These are phyloP conservation scores for Arthrinium puccinioides DNA, from an alignment of 2,329 filamentous ascomycete genomes.

Conservation along the genomic window DNA sequence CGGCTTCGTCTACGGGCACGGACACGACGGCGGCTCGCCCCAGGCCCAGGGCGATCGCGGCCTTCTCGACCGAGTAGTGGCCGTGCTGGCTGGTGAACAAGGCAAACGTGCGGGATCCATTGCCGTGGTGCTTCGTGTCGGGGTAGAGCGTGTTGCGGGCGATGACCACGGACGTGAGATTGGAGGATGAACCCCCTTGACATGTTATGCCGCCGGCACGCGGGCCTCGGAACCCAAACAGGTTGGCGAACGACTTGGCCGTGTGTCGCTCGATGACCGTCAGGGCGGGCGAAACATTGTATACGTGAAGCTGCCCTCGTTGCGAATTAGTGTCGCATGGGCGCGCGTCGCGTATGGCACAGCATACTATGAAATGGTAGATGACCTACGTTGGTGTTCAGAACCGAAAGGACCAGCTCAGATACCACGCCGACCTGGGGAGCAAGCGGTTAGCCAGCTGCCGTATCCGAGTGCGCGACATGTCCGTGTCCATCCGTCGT, in stretches of 20 bases:
- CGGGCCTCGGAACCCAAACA: slow-evolving; percentile 69
- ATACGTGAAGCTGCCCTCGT: slow-evolving; percentile 65
- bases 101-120: slow-evolving; percentile 58
- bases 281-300: slow-evolving; percentile 84
- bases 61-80: slow-evolving; percentile 93
- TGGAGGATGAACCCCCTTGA: slow-evolving; percentile 67
- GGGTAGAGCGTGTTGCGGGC: slow-evolving; percentile 82
- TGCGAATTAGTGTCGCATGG: slow-evolving; percentile 7
- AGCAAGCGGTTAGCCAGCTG: no score
- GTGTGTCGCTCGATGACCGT: slow-evolving; percentile 84
- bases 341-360: no score
- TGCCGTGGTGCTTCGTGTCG: slow-evolving; percentile 66
- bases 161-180: slow-evolving; percentile 64
- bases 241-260: slow-evolving; percentile 59
- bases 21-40: slow-evolving; percentile 66
- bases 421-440: slow-evolving; percentile 78
- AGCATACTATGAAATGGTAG: no score
- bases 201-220: slow-evolving; percentile 51
- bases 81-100: slow-evolving; percentile 85
- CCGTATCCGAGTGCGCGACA: no score
- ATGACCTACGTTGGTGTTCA: slow-evolving; percentile 76
- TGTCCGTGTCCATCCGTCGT: no score
- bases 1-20: slow-evolving; percentile 66
- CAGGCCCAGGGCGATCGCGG: slow-evolving; percentile 79
- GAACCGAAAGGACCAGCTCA: slow-evolving; percentile 72